Evolutionary conservation across 805 yeast species (phyloP).

Genomic region (Vanderwaltozyma verrucispora): DNA sequence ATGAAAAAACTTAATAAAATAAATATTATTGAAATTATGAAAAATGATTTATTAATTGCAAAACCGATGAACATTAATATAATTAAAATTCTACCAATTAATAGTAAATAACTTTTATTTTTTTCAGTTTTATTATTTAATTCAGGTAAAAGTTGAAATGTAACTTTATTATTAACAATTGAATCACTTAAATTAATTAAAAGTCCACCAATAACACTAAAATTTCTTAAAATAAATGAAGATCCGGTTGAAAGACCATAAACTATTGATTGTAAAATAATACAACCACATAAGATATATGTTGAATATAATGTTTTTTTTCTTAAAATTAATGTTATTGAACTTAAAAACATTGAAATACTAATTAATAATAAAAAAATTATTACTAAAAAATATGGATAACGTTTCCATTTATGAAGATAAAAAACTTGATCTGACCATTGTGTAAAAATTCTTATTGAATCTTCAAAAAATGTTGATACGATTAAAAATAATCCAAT

Average conservation of each 20-base stretch:
- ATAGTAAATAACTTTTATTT: constrained; percentile 63
- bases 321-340: constrained; percentile 60
- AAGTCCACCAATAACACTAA: constrained; percentile 87
- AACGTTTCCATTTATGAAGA: constrained; percentile 66
- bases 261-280: constrained; percentile 72
- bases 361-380: constrained; percentile 57
- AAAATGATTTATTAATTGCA: constrained; percentile 65
- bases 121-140: constrained; percentile 52
- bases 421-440: constrained; percentile 89
- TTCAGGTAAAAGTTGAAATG: constrained; percentile 38
- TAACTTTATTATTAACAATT: constrained; percentile 60
- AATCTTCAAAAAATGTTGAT: constrained; percentile 88
- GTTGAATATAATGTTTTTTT: constrained; percentile 64
- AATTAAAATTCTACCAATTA: constrained; percentile 82
- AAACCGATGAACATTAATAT: constrained; percentile 80
- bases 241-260: constrained; percentile 81
- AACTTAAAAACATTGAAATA: constrained; percentile 58
- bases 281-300: constrained; percentile 55
- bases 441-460: constrained; percentile 71
- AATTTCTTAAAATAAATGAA: constrained; percentile 72
- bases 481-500: constrained; percentile 86
- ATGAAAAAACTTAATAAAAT: constrained; percentile 71
- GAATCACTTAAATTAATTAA: constrained; percentile 81
- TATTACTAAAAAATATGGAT: constrained; percentile 69
- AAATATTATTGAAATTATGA: constrained; percentile 52